phyloP scores from a whole-genome alignment of 352 stramenopile genomes.

The Phytopythium oedochilum region DNA sequence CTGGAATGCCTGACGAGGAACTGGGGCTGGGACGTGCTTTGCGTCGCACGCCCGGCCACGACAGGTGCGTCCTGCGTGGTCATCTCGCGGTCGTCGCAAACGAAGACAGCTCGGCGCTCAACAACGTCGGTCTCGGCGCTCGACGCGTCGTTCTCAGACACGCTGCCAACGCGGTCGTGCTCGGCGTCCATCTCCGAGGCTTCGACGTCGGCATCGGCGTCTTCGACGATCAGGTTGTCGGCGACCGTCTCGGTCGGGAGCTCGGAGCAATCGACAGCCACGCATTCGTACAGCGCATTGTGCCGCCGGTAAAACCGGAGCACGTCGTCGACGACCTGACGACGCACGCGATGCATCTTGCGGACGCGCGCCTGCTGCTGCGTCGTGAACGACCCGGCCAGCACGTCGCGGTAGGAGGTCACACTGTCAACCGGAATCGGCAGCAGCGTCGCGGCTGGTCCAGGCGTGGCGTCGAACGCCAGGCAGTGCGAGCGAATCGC shows the following conservation, averaged over 20 bases:
- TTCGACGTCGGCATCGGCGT: not conserved
- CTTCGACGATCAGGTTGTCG: not conserved
- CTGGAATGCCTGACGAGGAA: not conserved
- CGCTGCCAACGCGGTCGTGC: not conserved
- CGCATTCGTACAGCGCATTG: not conserved
- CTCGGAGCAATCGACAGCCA: not conserved
- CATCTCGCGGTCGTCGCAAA: not conserved
- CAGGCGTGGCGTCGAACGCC: constrained; percentile 15
- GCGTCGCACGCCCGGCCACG: not conserved
- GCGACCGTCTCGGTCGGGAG: not conserved
- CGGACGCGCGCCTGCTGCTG: not conserved
- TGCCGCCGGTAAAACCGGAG: not conserved
- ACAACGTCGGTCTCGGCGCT: not conserved
- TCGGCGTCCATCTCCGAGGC: not conserved
- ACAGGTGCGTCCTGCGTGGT: not conserved
- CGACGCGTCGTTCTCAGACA: not conserved
- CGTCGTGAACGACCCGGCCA: not conserved
- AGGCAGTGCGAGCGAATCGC: constrained; percentile 19
- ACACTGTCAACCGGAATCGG: not conserved
- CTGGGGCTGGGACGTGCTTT: not conserved
- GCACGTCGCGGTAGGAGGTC: not conserved
- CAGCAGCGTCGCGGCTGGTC: not conserved
- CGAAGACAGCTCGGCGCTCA: not conserved
- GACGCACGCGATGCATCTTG: not conserved
- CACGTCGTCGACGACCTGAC: not conserved